Conservation (phyloP, 306 rosid species). For the Citrullus amarus region DNA sequence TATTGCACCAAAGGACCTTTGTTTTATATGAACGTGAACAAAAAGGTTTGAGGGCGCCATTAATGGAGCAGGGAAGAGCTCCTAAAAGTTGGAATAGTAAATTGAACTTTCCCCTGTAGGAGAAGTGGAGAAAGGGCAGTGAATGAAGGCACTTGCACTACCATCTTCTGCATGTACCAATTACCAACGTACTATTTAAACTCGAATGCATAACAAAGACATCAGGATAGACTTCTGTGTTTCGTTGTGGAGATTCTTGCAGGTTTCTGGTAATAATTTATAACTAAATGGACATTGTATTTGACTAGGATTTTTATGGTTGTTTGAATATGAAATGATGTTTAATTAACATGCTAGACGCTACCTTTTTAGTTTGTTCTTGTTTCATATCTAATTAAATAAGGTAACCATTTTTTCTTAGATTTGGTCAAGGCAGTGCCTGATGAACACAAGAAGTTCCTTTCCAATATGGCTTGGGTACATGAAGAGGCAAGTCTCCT, state of each 20-base stretch:
- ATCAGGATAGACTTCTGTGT: neutral
- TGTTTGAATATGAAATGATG: neutral
- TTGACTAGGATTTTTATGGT: neutral
- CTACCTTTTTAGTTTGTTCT: neutral
- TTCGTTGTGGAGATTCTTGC: neutral
- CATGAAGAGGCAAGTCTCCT: slow-evolving; percentile 66
- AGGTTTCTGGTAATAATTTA: neutral
- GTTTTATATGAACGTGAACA: neutral
- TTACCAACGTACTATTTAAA: neutral
- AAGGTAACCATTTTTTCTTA: slow-evolving; percentile 12
- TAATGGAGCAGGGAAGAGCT: neutral
- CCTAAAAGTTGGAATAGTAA: neutral
- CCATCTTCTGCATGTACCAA: neutral
- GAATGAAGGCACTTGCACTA: neutral
- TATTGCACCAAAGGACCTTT: neutral
- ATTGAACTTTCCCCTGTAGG: too few species aligned
- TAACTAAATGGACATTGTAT: neutral
- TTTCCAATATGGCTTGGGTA: slow-evolving; percentile 76
- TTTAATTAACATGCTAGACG: neutral
- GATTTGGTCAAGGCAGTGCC: slow-evolving; percentile 89
- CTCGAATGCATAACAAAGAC: neutral
- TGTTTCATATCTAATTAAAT: neutral
- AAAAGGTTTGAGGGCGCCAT: neutral
- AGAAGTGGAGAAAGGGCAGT: neutral
- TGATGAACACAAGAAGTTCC: slow-evolving; percentile 84